A percentile compares a stretch with the other conserved stretches of the same genome.
Evolutionary conservation across 176 grass and related monocot species (phyloP).

Genomic region (Ananas comosus): DNA sequence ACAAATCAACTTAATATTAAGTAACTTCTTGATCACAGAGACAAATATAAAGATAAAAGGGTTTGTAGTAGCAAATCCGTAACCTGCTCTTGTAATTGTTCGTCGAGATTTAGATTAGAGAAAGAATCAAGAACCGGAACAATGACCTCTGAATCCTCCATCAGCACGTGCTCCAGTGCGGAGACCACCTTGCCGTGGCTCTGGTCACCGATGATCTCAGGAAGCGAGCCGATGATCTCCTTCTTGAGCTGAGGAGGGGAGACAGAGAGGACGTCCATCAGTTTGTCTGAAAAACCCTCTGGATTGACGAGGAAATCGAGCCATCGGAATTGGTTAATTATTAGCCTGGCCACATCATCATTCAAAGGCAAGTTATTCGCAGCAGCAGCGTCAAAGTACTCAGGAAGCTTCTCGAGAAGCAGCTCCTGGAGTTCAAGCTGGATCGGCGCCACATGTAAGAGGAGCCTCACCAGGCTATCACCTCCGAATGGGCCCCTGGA

Average conservation of each 20-base stretch:
- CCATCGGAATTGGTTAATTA: slow-evolving; percentile 66
- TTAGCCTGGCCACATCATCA: slow-evolving; percentile 57
- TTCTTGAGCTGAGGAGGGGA: slow-evolving; percentile 66
- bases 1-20: not conserved
- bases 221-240: slow-evolving; percentile 84
- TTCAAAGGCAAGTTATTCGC: slow-evolving; percentile 44
- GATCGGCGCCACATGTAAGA: slow-evolving; percentile 61
- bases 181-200: slow-evolving; percentile 46
- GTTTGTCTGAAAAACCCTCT: slow-evolving; percentile 43
- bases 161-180: slow-evolving; percentile 52
- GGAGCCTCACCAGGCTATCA: slow-evolving; percentile 41
- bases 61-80: not conserved
- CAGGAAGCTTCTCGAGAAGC: slow-evolving; percentile 85
- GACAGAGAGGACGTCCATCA: slow-evolving; percentile 83
- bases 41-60: too few species aligned
- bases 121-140: slow-evolving; percentile 64
- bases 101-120: slow-evolving; percentile 67
- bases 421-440: slow-evolving; percentile 56
- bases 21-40: too few species aligned
- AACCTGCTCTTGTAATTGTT: slow-evolving; percentile 74
- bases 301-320: slow-evolving; percentile 71
- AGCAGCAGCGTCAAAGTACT: slow-evolving; percentile 50
- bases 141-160: slow-evolving; percentile 74
- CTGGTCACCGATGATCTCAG: slow-evolving; percentile 76
- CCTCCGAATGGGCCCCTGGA: slow-evolving; percentile 1